A percentile compares a stretch with the other conserved stretches of the same genome.
Conservation (phyloP, 2,329 filamentous ascomycete genomes). For the Penicillium sp. region DNA sequence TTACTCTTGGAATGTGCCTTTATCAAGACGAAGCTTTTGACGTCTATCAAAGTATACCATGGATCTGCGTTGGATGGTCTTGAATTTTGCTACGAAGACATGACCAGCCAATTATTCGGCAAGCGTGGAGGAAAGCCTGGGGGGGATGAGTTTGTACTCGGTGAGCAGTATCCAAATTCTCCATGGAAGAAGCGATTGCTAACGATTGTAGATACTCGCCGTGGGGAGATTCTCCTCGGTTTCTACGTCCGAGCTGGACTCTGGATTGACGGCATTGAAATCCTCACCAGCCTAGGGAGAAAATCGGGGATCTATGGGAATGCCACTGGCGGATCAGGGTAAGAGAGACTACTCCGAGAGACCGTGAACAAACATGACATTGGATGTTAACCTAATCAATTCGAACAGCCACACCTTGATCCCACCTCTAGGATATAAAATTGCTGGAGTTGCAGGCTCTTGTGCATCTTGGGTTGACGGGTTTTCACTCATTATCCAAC, state of each 20-base stretch:
- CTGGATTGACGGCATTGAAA: constrained; percentile 85
- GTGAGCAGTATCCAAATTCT: constrained; percentile 51
- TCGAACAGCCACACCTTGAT: constrained; percentile 75
- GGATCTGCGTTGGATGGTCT: constrained; percentile 78
- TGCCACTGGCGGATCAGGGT: constrained; percentile 76
- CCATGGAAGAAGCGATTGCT: constrained; percentile 20
- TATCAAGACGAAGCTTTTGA: constrained; percentile 71
- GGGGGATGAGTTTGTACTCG: constrained; percentile 74
- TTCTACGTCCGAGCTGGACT: constrained; percentile 78
- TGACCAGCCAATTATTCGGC: constrained; percentile 81
- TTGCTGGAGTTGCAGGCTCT: constrained; percentile 84
- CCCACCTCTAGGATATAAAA: constrained; percentile 82
- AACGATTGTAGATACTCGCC: constrained; percentile 66
- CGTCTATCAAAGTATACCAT: constrained; percentile 74
- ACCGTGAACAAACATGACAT: neutral
- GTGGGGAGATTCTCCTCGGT: constrained; percentile 83
- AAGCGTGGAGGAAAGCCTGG: constrained; percentile 71
- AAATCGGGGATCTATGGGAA: constrained; percentile 86
- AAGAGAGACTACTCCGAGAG: constrained; percentile 47
- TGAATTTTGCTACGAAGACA: constrained; percentile 91
- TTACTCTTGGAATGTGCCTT: constrained; percentile 71
- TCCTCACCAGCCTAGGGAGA: constrained; percentile 85
- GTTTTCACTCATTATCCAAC: constrained; percentile 77
- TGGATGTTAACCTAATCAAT: neutral
- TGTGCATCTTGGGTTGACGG: constrained; percentile 81